phyloP scores from a whole-genome alignment of 2,329 filamentous ascomycete genomes.

The Pestalotiopsis sp. region DNA sequence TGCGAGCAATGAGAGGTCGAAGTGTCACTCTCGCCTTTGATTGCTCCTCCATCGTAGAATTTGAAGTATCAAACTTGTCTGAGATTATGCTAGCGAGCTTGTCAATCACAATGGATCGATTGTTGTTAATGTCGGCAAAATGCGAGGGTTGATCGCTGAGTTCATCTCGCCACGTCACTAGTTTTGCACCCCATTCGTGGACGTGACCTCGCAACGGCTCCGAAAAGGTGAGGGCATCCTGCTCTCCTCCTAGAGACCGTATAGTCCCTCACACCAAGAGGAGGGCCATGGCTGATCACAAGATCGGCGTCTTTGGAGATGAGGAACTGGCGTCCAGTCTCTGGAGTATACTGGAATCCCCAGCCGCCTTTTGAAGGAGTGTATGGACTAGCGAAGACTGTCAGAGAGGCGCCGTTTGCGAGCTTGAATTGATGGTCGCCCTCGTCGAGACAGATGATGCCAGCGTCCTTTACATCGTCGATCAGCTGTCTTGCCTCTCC shows the following conservation, averaged over 20 bases:
- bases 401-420: constrained; percentile 50
- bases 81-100: constrained; percentile 31
- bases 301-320: constrained; percentile 43
- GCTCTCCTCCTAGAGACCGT: constrained; percentile 31
- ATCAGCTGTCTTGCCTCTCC: constrained; percentile 43
- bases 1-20: constrained; percentile 42
- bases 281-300: constrained; percentile 58
- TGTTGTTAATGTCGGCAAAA: constrained; percentile 46
- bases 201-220: constrained; percentile 42
- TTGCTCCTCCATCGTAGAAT: constrained; percentile 17
- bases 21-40: constrained; percentile 21
- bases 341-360: constrained; percentile 51
- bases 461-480: constrained; percentile 33
- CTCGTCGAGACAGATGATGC: constrained; percentile 52
- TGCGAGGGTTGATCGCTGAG: constrained; percentile 33
- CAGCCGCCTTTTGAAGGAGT: constrained; percentile 49
- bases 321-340: constrained; percentile 39
- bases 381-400: constrained; percentile 55
- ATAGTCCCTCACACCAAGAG: constrained; percentile 51
- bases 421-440: constrained; percentile 51
- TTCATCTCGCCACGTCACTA: constrained; percentile 51
- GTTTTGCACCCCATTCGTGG: constrained; percentile 56
- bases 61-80: constrained; percentile 22
- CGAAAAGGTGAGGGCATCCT: constrained; percentile 49
- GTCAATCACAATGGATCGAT: constrained; percentile 37